Evolutionary conservation across 2,329 filamentous ascomycete genomes (phyloP), one percentile per base, ranked within the genome.

Genomic region (Periglandula ipomoeae): DNA sequence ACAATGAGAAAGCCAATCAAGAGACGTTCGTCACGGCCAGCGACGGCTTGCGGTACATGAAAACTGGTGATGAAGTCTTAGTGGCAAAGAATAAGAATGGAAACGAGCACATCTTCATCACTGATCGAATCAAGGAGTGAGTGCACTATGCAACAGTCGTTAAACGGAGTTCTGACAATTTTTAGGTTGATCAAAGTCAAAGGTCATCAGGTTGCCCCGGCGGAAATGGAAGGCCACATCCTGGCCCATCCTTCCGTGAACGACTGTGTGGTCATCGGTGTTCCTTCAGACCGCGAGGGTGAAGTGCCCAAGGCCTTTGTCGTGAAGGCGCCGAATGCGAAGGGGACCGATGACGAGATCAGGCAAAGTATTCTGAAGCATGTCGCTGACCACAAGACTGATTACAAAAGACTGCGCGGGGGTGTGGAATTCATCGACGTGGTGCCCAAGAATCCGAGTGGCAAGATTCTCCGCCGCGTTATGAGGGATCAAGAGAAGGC

Each of bases 61-160:
- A 77, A 30, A 94, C 89, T 0, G 89, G 89, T 10, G 88, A 95
- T 58, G 86, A 91, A 61, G 87, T 83, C 0, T 70, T 89, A 4
- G 69, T 91, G 13, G 39, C 22, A 0, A 48, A 39, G 32, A 48
- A 40, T 19, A 9, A 43, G 20, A 73, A 75, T 2, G 86, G 85
- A 2, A 70, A 82, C 54, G 86, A 93, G 64, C 89, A 94, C 60
- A 61, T 94, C 40, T 85, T 87, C 63, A 85, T 95, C 50, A 84
- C 90, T 27, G 87, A 91, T 63, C 77, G 87, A 35, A 79, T 80
- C 47, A 68, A 91, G 74, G 78, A 81, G 40, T 48, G 44, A 13
- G 47, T 3, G 9, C 30, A 10, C 30, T 32, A 15, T 4, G 11
- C 15, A 32, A 15, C 30, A 32, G 11, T 15, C 6, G 15, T 2